Evolutionary conservation across 768 basidiomycete species (phyloP), one percentile per base, ranked within the genome.

Genomic region (Cystofilobasidium capitatum): DNA sequence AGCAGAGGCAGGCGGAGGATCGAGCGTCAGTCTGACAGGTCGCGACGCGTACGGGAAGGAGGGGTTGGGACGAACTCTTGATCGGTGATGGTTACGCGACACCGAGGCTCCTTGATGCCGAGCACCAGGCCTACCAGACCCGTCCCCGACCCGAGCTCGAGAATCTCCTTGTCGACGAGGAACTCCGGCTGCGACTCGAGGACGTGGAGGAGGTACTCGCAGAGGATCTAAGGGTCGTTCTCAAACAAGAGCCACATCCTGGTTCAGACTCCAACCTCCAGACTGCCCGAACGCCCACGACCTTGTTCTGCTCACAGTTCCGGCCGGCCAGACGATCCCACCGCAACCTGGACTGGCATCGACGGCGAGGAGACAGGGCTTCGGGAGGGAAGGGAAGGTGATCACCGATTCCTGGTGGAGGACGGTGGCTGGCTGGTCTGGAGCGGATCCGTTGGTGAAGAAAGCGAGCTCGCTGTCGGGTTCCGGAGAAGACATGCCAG

Each of bases 111-210:
- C 22, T 92, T 81, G 58, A 82, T 80, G 7, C 82, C 90, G 2
- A 87, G 86, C 7, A 87, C 85, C 33, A 97, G 82, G 12, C 91
- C 91, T n/a, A 94, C 91, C 29, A 97, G 81, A 22, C 92, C 92
- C 3, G 92, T 97, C 1, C 92, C 92, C 71, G 88, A 88, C 6
- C 92, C 92, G 2, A 97, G 82, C 74, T 97, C 92, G 22, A 96
- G 75, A 16, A 93, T 78, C 36, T 74, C 82, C 75, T 81, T 84
- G 57, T 81, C 81, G 33, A 29, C 58, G 26, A 63, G 45, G 17
- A 44, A 33, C 14, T 60, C 62, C 0, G 68, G 57, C 26, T 60
- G 45, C 36, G 37, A 45, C 20, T 36, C 39, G 60, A 68, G 37
- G 2, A 68, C 59, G n/a, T 68, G 51, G 16, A 68, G 44, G n/a